Conservation (phyloP, 768 basidiomycete genomes). For the Stropharia rugosoannulata region DNA sequence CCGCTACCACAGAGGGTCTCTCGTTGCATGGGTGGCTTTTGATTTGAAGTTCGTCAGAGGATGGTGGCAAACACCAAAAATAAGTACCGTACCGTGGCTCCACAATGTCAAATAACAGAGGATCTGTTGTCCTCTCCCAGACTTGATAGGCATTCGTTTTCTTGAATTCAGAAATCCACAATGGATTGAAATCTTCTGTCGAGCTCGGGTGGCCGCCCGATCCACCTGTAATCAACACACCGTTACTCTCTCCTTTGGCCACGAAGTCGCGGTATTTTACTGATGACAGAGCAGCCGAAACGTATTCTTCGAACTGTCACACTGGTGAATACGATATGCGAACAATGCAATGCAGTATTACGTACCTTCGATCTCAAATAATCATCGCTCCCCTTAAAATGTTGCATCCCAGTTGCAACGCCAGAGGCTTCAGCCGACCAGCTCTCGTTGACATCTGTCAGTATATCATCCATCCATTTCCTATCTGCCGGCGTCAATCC, state of each 20-base stretch:
- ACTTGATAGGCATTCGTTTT: conserved; percentile 84
- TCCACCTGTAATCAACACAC: conserved; percentile 69
- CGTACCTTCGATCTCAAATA: conserved; percentile 83
- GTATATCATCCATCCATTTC: conserved; percentile 97
- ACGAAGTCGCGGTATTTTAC: conserved; percentile 91
- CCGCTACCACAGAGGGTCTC: conserved; percentile 84
- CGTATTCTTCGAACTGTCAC: conserved; percentile 87
- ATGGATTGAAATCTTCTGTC: conserved; percentile 78
- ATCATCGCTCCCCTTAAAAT: conserved; percentile 96
- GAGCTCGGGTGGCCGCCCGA: conserved; percentile 60
- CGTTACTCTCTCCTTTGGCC: conserved; percentile 58
- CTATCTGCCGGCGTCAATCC: conserved; percentile 89
- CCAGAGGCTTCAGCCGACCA: conserved; percentile 70
- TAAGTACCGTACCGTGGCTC: conserved; percentile 71
- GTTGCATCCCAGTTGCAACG: conserved; percentile 52
- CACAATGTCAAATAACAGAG: conserved; percentile 90
- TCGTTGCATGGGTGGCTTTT: conserved; percentile 90
- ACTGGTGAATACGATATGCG: background rate
- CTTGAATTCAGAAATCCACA: conserved; percentile 89
- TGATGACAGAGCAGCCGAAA: conserved; percentile 81
- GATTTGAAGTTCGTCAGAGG: background rate
- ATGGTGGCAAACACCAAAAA: background rate
- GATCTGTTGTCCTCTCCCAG: conserved; percentile 91
- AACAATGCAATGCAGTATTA: background rate
- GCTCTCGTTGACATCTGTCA: conserved; percentile 80